Percentiles rank a stretch among this genome's conserved stretches.
Evolutionary conservation across 106 monocot species (phyloP).

Genomic region (Vanilla planifolia): DNA sequence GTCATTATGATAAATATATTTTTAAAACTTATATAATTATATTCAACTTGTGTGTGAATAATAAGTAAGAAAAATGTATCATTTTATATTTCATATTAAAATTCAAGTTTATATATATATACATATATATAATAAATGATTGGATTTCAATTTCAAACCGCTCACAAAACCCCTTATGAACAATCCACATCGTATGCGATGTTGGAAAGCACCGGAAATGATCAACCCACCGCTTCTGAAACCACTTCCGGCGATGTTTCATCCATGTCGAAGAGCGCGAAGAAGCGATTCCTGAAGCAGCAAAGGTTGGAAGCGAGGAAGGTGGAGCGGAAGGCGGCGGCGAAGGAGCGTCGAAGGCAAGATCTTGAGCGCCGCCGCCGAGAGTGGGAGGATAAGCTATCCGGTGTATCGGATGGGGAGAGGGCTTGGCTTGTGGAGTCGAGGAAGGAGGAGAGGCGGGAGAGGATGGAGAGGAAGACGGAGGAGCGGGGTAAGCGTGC

Average conservation of each 20-base stretch:
- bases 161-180: no score
- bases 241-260: constrained; percentile 1
- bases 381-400: constrained; percentile 78
- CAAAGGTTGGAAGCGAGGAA: constrained; percentile 49
- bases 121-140: no score
- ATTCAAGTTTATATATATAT: no score
- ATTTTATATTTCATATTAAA: no score
- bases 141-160: no score
- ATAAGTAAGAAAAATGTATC: no score
- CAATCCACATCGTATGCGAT: neutral
- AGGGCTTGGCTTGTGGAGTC: constrained; percentile 31
- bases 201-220: constrained; percentile 11
- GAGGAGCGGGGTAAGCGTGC: constrained; percentile 43
- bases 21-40: no score
- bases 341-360: constrained; percentile 62
- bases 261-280: constrained; percentile 63
- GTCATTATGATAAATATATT: no score
- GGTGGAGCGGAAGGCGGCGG: constrained; percentile 60
- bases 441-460: constrained; percentile 35
- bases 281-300: constrained; percentile 74
- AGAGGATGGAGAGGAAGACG: constrained; percentile 38
- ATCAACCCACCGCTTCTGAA: neutral
- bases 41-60: no score
- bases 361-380: constrained; percentile 57
- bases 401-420: constrained; percentile 59